Conservation (phyloP, 2,329 filamentous ascomycete species). For the Alternaria sp. region DNA sequence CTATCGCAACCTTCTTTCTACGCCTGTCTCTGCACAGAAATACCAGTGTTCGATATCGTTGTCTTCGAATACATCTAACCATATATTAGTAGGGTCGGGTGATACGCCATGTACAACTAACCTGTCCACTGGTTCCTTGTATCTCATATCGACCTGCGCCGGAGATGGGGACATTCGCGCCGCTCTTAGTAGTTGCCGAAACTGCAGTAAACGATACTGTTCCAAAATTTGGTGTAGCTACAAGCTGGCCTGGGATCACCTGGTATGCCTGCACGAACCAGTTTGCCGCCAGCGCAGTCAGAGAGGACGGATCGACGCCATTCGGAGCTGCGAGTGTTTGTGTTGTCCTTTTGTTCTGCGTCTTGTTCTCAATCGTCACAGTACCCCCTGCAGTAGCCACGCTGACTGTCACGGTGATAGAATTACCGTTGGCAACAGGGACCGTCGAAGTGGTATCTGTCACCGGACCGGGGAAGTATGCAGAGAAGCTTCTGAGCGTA, state of each 20-base stretch:
- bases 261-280: conserved; percentile 39
- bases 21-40: conserved; percentile 19
- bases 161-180: conserved; percentile 20
- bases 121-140: conserved; percentile 34
- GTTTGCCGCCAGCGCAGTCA: conserved; percentile 29
- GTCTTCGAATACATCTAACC: conserved; percentile 31
- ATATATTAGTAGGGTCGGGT: background rate
- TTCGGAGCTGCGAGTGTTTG: conserved; percentile 24
- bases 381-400: conserved; percentile 19
- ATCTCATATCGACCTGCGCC: conserved; percentile 32
- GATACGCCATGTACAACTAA: background rate
- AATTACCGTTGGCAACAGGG: conserved; percentile 25
- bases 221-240: conserved; percentile 26
- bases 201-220: conserved; percentile 28
- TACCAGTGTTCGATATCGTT: conserved; percentile 21
- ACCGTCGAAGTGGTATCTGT: conserved; percentile 27
- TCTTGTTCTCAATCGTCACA: conserved; percentile 34
- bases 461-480: conserved; percentile 25
- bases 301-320: conserved; percentile 10
- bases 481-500: conserved; percentile 25
- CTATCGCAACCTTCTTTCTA: background rate
- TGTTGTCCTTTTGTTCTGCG: conserved; percentile 26
- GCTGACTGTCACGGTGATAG: conserved; percentile 26
- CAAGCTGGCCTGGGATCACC: conserved; percentile 25
- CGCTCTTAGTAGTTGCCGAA: conserved; percentile 25